Evolutionary conservation across 495 filamentous ascomycete genomes (phyloP).

Genomic region (Penicillium turbatum): DNA sequence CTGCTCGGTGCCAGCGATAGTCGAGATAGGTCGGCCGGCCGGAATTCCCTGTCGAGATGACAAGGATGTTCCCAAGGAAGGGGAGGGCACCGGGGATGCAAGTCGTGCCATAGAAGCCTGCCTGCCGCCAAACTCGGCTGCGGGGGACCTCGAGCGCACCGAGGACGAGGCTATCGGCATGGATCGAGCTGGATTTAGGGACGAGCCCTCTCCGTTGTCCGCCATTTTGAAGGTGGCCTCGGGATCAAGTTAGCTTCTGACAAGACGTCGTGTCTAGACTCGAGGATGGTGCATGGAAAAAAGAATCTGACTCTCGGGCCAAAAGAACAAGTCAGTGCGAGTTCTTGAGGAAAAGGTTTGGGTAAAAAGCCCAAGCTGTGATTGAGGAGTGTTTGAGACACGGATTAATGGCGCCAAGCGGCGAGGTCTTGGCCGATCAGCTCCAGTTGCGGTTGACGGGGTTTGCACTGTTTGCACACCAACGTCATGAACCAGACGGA

Average conservation of each 20-base stretch:
- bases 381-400: slow-evolving; percentile 10
- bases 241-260: slow-evolving; percentile 7
- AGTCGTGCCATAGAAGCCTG: slow-evolving; percentile 68
- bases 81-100: slow-evolving; percentile 62
- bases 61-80: slow-evolving; percentile 39
- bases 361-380: slow-evolving; percentile 2
- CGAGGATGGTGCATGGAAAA: slow-evolving; percentile 9
- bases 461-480: slow-evolving; percentile 37
- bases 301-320: not conserved
- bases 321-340: not conserved
- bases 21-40: slow-evolving; percentile 19
- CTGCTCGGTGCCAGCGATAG: slow-evolving; percentile 20
- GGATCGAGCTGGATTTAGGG: slow-evolving; percentile 28
- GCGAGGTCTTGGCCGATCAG: slow-evolving; percentile 6
- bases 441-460: slow-evolving; percentile 11
- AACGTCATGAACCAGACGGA: slow-evolving; percentile 20
- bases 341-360: not conserved
- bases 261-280: not conserved
- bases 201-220: slow-evolving; percentile 41
- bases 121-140: slow-evolving; percentile 49
- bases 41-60: slow-evolving; percentile 41
- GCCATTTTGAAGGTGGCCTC: slow-evolving; percentile 24
- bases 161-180: slow-evolving; percentile 39
- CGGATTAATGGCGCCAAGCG: slow-evolving; percentile 2
- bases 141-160: slow-evolving; percentile 38